These are phyloP conservation scores for Lavandula angustifolia DNA, from an alignment of 257 asterid genomes.

Conservation along the genomic window DNA sequence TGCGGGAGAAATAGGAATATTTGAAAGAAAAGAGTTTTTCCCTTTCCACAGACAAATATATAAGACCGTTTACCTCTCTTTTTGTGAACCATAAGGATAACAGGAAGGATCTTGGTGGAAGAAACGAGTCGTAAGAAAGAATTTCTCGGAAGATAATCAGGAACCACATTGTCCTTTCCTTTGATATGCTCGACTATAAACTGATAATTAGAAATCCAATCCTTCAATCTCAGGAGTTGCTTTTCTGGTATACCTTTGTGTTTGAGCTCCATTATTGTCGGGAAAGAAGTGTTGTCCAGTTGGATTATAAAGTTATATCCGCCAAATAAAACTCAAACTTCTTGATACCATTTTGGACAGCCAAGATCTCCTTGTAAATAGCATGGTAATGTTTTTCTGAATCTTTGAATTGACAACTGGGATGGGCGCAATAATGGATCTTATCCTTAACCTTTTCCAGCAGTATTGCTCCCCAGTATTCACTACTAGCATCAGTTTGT, in stretches of 20 bases:
- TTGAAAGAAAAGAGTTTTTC: neutral
- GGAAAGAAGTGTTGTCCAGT: neutral
- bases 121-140: neutral
- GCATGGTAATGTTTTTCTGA: neutral
- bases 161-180: neutral
- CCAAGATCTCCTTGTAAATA: neutral
- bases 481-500: conserved; percentile 1
- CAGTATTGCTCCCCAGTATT: neutral
- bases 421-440: neutral
- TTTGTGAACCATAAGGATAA: neutral
- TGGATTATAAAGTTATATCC: neutral
- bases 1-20: neutral
- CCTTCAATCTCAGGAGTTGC: neutral
- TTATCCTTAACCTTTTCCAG: neutral
- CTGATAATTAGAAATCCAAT: neutral
- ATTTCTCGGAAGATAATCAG: neutral
- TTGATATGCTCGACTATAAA: neutral
- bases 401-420: neutral
- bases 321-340: neutral
- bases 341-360: neutral
- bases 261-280: neutral
- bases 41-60: neutral
- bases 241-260: neutral
- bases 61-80: neutral
- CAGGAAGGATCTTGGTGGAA: neutral